A percentile compares a stretch with the other conserved stretches of the same genome.
Evolutionary conservation across 768 basidiomycete species (phyloP).

Genomic region (Mycena haematopus): DNA sequence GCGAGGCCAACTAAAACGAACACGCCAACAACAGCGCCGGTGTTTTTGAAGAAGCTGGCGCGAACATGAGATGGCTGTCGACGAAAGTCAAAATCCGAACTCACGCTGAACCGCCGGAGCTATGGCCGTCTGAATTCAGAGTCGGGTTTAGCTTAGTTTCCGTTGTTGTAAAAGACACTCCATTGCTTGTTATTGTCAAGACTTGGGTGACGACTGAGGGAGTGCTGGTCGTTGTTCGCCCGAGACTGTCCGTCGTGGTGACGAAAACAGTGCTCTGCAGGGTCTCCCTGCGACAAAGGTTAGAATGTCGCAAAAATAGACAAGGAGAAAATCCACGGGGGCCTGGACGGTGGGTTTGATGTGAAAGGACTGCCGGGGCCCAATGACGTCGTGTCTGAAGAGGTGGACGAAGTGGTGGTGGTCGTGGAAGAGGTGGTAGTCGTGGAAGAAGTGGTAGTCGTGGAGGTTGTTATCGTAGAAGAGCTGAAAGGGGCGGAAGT

Average conservation of each 20-base stretch:
- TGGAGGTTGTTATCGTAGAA: background rate
- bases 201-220: conserved; percentile 65
- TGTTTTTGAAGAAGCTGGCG: conserved; percentile 84
- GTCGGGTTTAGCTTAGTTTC: conserved; percentile 75
- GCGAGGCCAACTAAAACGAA: conserved; percentile 91
- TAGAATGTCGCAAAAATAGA: conserved; percentile 15
- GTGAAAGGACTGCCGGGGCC: background rate
- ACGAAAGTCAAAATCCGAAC: conserved; percentile 31
- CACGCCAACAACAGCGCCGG: conserved; percentile 90
- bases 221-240: conserved; percentile 53
- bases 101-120: conserved; percentile 56
- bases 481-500: background rate
- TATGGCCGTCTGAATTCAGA: conserved; percentile 55
- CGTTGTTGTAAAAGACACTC: conserved; percentile 63
- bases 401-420: background rate
- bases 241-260: conserved; percentile 65
- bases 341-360: conserved; percentile 9
- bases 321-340: conserved; percentile 27
- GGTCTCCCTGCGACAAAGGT: conserved; percentile 51
- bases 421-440: conserved; percentile 21
- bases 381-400: background rate
- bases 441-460: conserved; percentile 9
- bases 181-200: conserved; percentile 62
- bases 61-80: background rate
- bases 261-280: conserved; percentile 59